A percentile compares a stretch with the other conserved stretches of the same genome.
These are phyloP conservation scores for Vitis hybrid DNA, from an alignment of 177 flowering plant species.

Conservation along the genomic window DNA sequence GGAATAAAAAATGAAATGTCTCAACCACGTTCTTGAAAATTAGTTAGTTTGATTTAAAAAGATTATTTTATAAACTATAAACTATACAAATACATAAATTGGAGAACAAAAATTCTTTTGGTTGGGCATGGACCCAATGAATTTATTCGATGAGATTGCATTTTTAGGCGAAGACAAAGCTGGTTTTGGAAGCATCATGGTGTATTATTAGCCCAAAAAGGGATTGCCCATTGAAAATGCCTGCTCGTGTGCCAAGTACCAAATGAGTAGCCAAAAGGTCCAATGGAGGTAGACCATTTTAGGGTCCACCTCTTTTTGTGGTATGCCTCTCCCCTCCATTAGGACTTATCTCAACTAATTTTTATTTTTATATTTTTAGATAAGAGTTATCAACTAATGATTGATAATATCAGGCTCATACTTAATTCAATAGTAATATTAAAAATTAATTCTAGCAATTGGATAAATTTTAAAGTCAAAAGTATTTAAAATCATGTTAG, in stretches of 20 bases:
- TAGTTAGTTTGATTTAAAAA: neutral
- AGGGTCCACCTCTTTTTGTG: conserved; percentile 5
- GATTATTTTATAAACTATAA: neutral
- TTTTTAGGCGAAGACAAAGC: conserved; percentile 3
- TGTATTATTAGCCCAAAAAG: neutral
- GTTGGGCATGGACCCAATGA: neutral
- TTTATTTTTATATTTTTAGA: too few relatives aligned
- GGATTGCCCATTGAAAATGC: neutral
- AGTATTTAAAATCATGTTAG: too few relatives aligned
- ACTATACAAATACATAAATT: neutral
- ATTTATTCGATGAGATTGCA: conserved; percentile 6
- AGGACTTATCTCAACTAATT: too few relatives aligned
- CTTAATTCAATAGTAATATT: too few relatives aligned
- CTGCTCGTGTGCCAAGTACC: conserved; percentile 4
- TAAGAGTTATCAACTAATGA: too few relatives aligned
- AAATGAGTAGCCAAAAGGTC: neutral
- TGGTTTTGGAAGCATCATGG: conserved; percentile 1
- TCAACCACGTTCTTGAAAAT: neutral
- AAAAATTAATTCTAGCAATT: too few relatives aligned
- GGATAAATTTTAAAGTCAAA: too few relatives aligned
- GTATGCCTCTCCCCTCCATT: too few relatives aligned
- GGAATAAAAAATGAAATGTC: too few relatives aligned
- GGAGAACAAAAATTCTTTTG: neutral
- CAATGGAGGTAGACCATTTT: neutral
- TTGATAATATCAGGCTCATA: too few relatives aligned